These are phyloP conservation scores for Bipolaris gigantea DNA, from an alignment of 2,329 filamentous ascomycete genomes.

Conservation along the genomic window DNA sequence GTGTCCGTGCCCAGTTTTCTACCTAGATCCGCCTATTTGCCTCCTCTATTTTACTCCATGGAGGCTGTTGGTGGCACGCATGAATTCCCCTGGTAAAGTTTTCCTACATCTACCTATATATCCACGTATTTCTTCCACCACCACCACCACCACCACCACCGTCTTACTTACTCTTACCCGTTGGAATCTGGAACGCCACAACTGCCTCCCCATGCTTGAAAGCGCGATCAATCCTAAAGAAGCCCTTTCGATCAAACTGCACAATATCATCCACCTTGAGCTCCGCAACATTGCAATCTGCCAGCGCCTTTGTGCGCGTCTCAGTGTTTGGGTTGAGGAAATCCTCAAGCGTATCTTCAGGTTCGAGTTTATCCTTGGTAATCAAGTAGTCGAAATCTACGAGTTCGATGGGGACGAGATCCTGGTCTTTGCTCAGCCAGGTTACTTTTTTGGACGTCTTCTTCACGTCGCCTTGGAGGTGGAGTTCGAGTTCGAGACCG, in stretches of 20 bases:
- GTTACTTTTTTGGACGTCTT: conserved; percentile 96
- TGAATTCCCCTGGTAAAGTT: background rate
- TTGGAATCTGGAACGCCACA: conserved; percentile 71
- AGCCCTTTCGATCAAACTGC: conserved; percentile 92
- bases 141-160: background rate
- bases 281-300: conserved; percentile 76
- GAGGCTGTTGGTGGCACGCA: too few relatives aligned
- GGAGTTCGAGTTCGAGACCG: conserved; percentile 77
- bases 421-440: conserved; percentile 80
- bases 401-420: conserved; percentile 78
- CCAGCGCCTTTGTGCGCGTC: conserved; percentile 71
- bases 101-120: background rate
- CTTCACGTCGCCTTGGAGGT: conserved; percentile 91
- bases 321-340: conserved; percentile 78
- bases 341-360: conserved; percentile 80
- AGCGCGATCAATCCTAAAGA: conserved; percentile 77
- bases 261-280: conserved; percentile 89
- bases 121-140: background rate
- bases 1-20: too few relatives aligned
- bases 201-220: conserved; percentile 61
- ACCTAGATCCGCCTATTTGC: too few relatives aligned
- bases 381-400: conserved; percentile 96
- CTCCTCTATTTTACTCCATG: too few relatives aligned
- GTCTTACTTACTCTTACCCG: conserved; percentile 56
- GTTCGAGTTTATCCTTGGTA: conserved; percentile 90